Base-by-base conservation (phyloP, 2,329 filamentous ascomycete species). In the Trichoderma endophyticum region DNA sequence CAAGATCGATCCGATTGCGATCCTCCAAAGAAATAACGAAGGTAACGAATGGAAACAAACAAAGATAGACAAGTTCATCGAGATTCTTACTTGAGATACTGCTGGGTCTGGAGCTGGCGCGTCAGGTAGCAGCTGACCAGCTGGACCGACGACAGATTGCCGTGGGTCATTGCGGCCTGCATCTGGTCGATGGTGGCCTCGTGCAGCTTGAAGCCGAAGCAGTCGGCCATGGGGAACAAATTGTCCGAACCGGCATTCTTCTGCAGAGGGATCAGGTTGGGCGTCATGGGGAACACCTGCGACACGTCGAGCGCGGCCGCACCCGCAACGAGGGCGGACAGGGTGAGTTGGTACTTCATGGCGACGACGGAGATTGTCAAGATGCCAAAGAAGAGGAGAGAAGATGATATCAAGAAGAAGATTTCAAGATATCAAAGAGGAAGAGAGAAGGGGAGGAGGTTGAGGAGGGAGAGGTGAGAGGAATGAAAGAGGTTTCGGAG, bases 131-230 rank as follows among this genome's bases (percentile, higher is more conserved):
- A 93, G n/a, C 81, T 77, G 9, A 88, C 83, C 26, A 92, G 81
- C 73, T 91, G 83, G 28, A 86, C 84, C 21, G 86, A 87, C 0
- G 87, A 91, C 72, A 93, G 80, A 12, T 77, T 82, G 5, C 88
- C 87, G n/a, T 80, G 79, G 7, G 75, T 75, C 84, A 93, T 84
- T 34, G 86, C 86, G 5, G 80, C 77, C 76, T 93, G 91, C 76
- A 94, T 86, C 73, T 91, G 81, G 74, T 92, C 90, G 73, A 93
- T 91, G 7, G 88, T 90, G 18, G 90, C 90, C 78, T 93, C 91
- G 79, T 92, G 90, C 18, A 93, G 82, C 62, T 83, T 81, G 75
- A 92, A 85, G 11, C 85, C 86, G 71, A 86, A 80, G 78, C 92
- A 94, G 14, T 78, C 78, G 1, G 83, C 84, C 90, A 93, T 91